A percentile compares a stretch with the other conserved stretches of the same genome.
Conservation (phyloP, 2,329 filamentous ascomycete species). For the Sarocladiaceae sp. region DNA sequence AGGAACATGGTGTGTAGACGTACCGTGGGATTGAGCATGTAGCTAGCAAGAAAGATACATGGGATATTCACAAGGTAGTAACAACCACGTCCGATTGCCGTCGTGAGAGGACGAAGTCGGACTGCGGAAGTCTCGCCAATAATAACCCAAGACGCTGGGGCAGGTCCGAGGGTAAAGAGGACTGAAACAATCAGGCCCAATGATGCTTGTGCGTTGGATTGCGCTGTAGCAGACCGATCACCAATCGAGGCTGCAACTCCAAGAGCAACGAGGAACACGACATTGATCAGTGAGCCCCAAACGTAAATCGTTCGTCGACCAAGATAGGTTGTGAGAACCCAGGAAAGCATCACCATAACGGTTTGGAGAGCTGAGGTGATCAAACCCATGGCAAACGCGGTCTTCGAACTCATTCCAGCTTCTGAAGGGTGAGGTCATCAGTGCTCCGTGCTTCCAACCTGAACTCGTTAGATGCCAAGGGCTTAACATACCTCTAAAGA, state of each 20-base stretch:
- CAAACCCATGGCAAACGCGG: conserved; percentile 57
- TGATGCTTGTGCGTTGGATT: conserved; percentile 53
- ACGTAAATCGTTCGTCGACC: conserved; percentile 63
- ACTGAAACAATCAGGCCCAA: conserved; percentile 63
- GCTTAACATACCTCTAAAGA: conserved; percentile 47
- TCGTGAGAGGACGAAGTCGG: conserved; percentile 61
- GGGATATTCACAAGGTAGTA: conserved; percentile 65
- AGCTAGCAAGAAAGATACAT: conserved; percentile 58
- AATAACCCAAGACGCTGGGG: conserved; percentile 62
- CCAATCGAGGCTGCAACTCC: conserved; percentile 54
- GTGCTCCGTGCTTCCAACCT: no score
- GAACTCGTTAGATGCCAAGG: no score
- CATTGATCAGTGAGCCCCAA: conserved; percentile 53
- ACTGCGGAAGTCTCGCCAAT: conserved; percentile 64
- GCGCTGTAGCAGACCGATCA: conserved; percentile 20
- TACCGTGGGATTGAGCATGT: conserved; percentile 55
- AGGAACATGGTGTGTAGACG: conserved; percentile 13
- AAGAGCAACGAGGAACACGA: conserved; percentile 49
- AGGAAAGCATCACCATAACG: conserved; percentile 62
- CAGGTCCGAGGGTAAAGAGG: conserved; percentile 58
- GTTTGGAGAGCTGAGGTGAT: conserved; percentile 61
- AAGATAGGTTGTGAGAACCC: conserved; percentile 61
- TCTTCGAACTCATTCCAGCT: conserved; percentile 52
- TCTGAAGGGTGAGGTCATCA: no score
- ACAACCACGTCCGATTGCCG: conserved; percentile 57